Evolutionary conservation across 129 eudicot species (phyloP), one percentile per base, ranked within the genome.

Genomic region (Lactuca sativa): DNA sequence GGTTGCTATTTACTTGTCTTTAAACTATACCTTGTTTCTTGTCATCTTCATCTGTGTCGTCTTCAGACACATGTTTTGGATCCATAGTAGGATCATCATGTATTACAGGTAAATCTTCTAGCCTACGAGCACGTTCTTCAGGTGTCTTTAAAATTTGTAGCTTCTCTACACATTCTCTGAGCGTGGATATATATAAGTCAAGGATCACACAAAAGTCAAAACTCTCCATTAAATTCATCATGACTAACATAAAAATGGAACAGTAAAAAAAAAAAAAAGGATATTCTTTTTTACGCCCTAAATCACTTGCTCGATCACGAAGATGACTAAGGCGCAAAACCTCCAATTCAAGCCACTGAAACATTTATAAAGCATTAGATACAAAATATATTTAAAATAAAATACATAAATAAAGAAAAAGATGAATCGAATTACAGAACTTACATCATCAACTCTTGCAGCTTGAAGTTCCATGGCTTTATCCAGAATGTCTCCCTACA

Each of bases 231-330:
- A 14, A 53, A 15, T 53, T 53, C 7, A 47, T 53, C 7, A 47
- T 12, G 12, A 43, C 3, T 15, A 53, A 58, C 51, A 56, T 30
- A 21, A 32, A 11, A 34, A 34, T 43, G 13, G 48, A 43, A 63
- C 56, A 12, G 30, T 56, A 72, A 57, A 0, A 66, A 34, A 52
- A 37, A 16, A 80, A 70, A 66, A 82, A 93, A 95, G 99, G 99
- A 95, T 95, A 95, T 95, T 90, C 97, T 67, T 95, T 95, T 78
- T 81, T 91, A 69, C 84, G 96, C 25, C 99, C 99, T 56, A 74
- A 62, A 69, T 95, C 99, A 60, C 97, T 95, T 54, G 99, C 99
- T 55, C 99, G 92, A 82, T 95, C 99, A 80, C 99, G 93, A 69
- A 95, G 99, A 90, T 95, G 99, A 82, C 86, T 85, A 71, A 95